Evolutionary conservation across 805 yeast genomes (phyloP).

Genomic region (Candida nonsorbophila): DNA sequence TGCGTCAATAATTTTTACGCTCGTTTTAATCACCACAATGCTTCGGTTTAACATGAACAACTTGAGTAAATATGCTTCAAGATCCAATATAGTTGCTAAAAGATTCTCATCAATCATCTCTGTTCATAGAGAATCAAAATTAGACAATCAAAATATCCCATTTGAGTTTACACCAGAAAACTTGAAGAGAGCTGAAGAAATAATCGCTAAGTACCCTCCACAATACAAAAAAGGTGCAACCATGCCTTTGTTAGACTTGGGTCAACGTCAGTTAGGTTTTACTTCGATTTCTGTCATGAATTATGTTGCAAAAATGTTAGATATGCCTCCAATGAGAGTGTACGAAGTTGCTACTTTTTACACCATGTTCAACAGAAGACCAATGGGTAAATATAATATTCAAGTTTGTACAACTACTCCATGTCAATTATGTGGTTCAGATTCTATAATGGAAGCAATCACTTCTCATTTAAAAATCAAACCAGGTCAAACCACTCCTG

Average conservation of each 20-base stretch:
- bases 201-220: slow-evolving; percentile 75
- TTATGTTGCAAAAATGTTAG: slow-evolving; percentile 77
- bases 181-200: slow-evolving; percentile 60
- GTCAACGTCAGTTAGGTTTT: slow-evolving; percentile 83
- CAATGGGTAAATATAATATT: slow-evolving; percentile 78
- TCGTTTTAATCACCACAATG: not conserved
- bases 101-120: slow-evolving; percentile 40
- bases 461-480: slow-evolving; percentile 53
- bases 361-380: slow-evolving; percentile 84
- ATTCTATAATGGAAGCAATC: slow-evolving; percentile 69
- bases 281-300: slow-evolving; percentile 86
- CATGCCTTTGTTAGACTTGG: slow-evolving; percentile 82
- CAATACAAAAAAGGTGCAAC: slow-evolving; percentile 85
- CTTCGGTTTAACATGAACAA: not conserved
- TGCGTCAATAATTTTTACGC: slow-evolving; percentile 9
- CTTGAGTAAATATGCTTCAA: too few relatives aligned
- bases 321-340: slow-evolving; percentile 92
- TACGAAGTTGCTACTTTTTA: slow-evolving; percentile 90
- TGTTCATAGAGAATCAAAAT: slow-evolving; percentile 69
- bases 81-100: slow-evolving; percentile 7
- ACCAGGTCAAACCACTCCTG: slow-evolving; percentile 75
- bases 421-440: slow-evolving; percentile 80
- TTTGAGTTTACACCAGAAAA: slow-evolving; percentile 71
- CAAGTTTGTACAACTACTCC: slow-evolving; percentile 91
- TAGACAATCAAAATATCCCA: slow-evolving; percentile 61